Percentiles rank a stretch among this genome's conserved stretches.
These are phyloP conservation scores for Cicer bijugum DNA, from an alignment of 306 rosid genomes.

Conservation along the genomic window DNA sequence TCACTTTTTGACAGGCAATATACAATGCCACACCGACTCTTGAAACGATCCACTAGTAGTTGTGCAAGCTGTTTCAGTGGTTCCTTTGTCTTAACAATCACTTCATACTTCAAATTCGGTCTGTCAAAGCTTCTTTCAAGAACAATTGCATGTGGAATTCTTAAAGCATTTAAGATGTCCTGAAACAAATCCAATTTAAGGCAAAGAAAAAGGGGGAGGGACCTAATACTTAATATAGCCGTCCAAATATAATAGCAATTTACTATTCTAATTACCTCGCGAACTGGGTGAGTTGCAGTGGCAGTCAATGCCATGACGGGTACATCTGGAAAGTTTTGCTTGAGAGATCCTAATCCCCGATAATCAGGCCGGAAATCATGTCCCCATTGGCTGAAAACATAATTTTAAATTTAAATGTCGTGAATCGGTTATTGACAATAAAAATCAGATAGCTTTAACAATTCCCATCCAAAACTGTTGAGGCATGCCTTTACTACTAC, in stretches of 20 bases:
- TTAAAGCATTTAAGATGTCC: constrained; percentile 84
- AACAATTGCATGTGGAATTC: constrained; percentile 81
- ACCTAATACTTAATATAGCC: constrained; percentile 12
- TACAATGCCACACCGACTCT: constrained; percentile 78
- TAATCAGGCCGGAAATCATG: constrained; percentile 99
- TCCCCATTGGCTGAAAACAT: constrained; percentile 90
- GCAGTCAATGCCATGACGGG: constrained; percentile 99
- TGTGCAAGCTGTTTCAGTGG: constrained; percentile 77
- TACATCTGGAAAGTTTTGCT: constrained; percentile 74
- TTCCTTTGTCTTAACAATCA: constrained; percentile 77
- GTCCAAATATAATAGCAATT: constrained; percentile 6
- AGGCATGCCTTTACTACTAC: constrained; percentile 19
- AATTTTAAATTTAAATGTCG: constrained; percentile 21
- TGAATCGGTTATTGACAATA: constrained; percentile 35
- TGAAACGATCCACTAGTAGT: constrained; percentile 67
- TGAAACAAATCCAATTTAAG: constrained; percentile 50
- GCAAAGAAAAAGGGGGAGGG: neutral
- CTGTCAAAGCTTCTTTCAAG: constrained; percentile 97
- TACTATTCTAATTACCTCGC: constrained; percentile 57
- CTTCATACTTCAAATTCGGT: constrained; percentile 93
- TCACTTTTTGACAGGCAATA: constrained; percentile 97
- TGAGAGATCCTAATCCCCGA: constrained; percentile 84
- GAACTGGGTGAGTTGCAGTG: constrained; percentile 90
- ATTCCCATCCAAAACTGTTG: constrained; percentile 7
- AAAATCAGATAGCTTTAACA: constrained; percentile 34